Evolutionary conservation across 164 flowering plant genomes (phyloP).

Genomic region (Liquidambar formosana): DNA sequence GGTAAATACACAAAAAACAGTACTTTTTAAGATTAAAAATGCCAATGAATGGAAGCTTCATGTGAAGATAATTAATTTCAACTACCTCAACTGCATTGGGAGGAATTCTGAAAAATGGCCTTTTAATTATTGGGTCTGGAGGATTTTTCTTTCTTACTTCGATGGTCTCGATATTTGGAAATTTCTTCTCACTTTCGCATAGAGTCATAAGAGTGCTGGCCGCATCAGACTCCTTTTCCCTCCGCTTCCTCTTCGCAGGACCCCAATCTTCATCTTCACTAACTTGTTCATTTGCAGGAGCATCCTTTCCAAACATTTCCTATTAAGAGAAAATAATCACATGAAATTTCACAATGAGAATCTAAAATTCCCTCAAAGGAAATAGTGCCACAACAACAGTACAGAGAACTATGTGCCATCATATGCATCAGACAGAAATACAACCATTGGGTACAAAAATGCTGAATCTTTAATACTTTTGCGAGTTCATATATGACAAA

Average conservation of each 20-base stretch:
- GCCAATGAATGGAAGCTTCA: background rate
- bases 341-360: background rate
- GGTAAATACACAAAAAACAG: too few species aligned
- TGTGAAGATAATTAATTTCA: background rate
- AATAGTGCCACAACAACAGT: background rate
- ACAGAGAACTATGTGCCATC: background rate
- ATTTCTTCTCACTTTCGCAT: slow-evolving; percentile 39
- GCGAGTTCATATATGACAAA: background rate
- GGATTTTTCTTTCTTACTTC: slow-evolving; percentile 28
- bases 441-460: background rate
- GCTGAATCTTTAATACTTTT: background rate
- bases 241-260: slow-evolving; percentile 60
- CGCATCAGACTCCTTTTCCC: slow-evolving; percentile 70
- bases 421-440: background rate
- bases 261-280: slow-evolving; percentile 99
- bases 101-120: slow-evolving; percentile 65
- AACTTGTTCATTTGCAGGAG: slow-evolving; percentile 48
- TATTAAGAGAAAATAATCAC: slow-evolving; percentile 17
- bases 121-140: slow-evolving; percentile 30
- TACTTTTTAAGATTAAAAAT: background rate
- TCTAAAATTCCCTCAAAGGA: background rate
- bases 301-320: slow-evolving; percentile 98
- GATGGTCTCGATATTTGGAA: slow-evolving; percentile 16
- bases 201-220: slow-evolving; percentile 56
- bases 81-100: slow-evolving; percentile 74